Evolutionary conservation across 768 basidiomycete species (phyloP), one percentile per base, ranked within the genome.

Genomic region (Trametes meyenii): DNA sequence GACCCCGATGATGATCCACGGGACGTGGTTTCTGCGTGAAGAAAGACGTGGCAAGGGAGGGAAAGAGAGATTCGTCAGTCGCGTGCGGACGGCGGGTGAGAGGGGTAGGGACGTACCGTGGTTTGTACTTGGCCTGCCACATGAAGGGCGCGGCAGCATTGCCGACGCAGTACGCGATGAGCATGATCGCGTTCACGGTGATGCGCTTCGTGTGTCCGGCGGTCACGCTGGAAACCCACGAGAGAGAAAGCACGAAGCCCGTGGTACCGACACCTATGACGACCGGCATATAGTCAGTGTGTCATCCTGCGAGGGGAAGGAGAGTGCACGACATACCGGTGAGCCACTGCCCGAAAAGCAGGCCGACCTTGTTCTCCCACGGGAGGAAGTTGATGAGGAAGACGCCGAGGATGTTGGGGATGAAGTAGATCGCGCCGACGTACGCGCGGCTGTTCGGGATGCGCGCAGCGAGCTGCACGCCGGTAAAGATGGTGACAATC

Each of bases 111-210:
- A 52, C 74, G 21, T 57, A 86, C 87, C 87, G 80, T 5, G 88
- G 89, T 61, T 80, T 81, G 68, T 88, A 90, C 70, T 82, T 76
- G 0, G 76, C 76, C 68, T 85, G 82, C 89, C 89, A 92, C 87
- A 92, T 89, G 67, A 89, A 87, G 0, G 89, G 89, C n/a, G 84
- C 85, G 0, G 82, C 83, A 2, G 88, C 76, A 59, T 92, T 90
- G 29, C 84, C 83, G 21, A 85, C 62, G 64, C 85, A 85, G 68
- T 91, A 92, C 0, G 88, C 86, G 44, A 81, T 81, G 12, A 92
- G 78, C 80, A 91, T 82, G 63, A 92, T 84, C 0, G 90, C 88
- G 67, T 92, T 91, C 66, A 75, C 64, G 21, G 89, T 87, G 0
- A 92, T 79, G 62, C 81, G 79, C 73, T 90, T 90, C 35, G 89